phyloP scores from a whole-genome alignment of 768 basidiomycete species.

The Sarcomyxa edulis region DNA sequence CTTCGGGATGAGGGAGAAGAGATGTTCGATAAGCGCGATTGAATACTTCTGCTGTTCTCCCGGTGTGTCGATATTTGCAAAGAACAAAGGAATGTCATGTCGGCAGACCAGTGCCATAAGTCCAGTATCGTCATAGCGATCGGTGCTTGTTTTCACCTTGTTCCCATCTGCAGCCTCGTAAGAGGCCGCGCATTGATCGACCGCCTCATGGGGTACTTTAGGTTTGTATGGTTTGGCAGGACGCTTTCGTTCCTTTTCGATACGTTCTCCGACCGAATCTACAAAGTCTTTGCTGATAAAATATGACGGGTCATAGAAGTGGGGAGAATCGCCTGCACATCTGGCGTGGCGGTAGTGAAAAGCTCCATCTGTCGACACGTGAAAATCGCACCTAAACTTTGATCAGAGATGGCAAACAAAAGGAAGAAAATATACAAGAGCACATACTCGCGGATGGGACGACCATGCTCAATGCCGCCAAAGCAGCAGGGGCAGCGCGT shows the following conservation, averaged over 20 bases:
- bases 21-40: slow-evolving; percentile 19
- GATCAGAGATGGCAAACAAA: no score
- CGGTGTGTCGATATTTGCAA: slow-evolving; percentile 25
- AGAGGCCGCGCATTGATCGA: slow-evolving; percentile 19
- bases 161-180: slow-evolving; percentile 21
- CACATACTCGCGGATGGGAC: slow-evolving; percentile 6
- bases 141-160: slow-evolving; percentile 11
- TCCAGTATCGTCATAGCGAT: slow-evolving; percentile 17
- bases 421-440: no score
- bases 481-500: slow-evolving; percentile 23
- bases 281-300: slow-evolving; percentile 18
- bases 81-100: slow-evolving; percentile 24
- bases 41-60: slow-evolving; percentile 24
- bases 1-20: slow-evolving; percentile 21
- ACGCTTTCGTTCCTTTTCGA: slow-evolving; percentile 10
- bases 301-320: slow-evolving; percentile 14
- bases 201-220: slow-evolving; percentile 14
- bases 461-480: slow-evolving; percentile 12
- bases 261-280: slow-evolving; percentile 13
- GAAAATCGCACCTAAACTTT: slow-evolving; percentile 35
- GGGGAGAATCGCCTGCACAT: slow-evolving; percentile 16
- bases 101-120: slow-evolving; percentile 26
- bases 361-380: slow-evolving; percentile 26
- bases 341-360: slow-evolving; percentile 18
- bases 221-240: not conserved